Evolutionary conservation across 306 rosid species (phyloP).

Genomic region (Sphenostylis stenocarpa): DNA sequence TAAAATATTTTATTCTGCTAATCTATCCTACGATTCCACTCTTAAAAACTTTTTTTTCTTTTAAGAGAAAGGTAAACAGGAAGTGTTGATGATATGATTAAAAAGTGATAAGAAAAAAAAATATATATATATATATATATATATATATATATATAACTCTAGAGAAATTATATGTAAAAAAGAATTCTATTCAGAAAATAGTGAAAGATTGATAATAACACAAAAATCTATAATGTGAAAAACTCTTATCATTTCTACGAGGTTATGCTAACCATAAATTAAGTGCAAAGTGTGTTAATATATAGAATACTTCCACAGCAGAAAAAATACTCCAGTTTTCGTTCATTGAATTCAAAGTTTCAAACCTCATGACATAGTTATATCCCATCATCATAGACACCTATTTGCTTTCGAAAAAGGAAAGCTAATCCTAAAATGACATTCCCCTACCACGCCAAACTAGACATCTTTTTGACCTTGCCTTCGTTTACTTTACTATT

Average conservation of each 20-base stretch:
- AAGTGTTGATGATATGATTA: too few relatives aligned
- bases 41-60: too few relatives aligned
- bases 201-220: too few relatives aligned
- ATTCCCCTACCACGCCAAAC: not conserved
- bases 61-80: too few relatives aligned
- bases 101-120: too few relatives aligned
- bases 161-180: too few relatives aligned
- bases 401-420: not conserved
- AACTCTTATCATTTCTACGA: not conserved
- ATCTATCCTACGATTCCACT: too few relatives aligned
- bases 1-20: too few relatives aligned
- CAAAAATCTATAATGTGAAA: too few relatives aligned
- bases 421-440: not conserved
- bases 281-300: not conserved
- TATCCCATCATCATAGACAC: not conserved
- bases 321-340: not conserved
- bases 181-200: too few relatives aligned
- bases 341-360: conserved; percentile 15
- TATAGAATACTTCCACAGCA: not conserved
- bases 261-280: not conserved
- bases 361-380: not conserved
- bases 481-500: not conserved
- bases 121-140: too few relatives aligned
- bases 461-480: not conserved
- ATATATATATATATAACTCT: too few relatives aligned